Conservation (phyloP, 2,329 filamentous ascomycete species). For the Diplocarpon mali region DNA sequence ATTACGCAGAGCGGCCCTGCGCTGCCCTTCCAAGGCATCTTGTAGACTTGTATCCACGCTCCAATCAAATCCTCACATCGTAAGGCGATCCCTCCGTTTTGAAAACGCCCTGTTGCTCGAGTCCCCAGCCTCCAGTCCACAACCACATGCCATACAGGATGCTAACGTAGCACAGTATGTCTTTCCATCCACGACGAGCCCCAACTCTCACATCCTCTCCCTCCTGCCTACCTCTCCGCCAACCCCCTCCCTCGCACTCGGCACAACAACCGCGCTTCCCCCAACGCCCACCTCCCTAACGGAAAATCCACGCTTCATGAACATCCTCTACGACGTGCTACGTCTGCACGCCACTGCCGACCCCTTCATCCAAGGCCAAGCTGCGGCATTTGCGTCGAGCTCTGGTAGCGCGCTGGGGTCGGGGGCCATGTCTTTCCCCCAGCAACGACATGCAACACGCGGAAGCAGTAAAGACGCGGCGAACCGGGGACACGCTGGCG, state of each 20-base stretch:
- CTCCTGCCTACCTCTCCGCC: conserved; percentile 49
- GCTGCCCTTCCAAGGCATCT: conserved; percentile 4
- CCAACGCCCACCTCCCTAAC: conserved; percentile 49
- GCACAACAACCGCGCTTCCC: conserved; percentile 45
- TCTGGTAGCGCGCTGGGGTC: conserved; percentile 43
- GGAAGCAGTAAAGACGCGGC: conserved; percentile 17
- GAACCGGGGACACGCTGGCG: conserved; percentile 32
- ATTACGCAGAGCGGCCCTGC: conserved; percentile 7
- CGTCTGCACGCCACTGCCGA: conserved; percentile 44
- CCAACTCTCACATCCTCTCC: conserved; percentile 42
- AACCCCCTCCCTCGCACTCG: conserved; percentile 42
- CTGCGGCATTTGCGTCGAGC: conserved; percentile 47
- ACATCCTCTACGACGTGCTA: conserved; percentile 47
- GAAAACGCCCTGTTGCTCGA: background rate
- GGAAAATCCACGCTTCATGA: conserved; percentile 48
- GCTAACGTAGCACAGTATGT: conserved; percentile 38
- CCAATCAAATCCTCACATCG: conserved; percentile 25
- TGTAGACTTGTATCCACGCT: conserved; percentile 21
- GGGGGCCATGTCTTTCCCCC: conserved; percentile 39
- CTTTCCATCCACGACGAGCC: conserved; percentile 37
- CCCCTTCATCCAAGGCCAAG: conserved; percentile 43
- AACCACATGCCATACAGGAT: background rate
- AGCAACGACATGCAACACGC: conserved; percentile 23
- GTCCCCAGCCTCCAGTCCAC: background rate
- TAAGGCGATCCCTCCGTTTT: conserved; percentile 3